Evolutionary conservation across 108 stramenopile species (phyloP).

Genomic region (Discostella stelligeroides): DNA sequence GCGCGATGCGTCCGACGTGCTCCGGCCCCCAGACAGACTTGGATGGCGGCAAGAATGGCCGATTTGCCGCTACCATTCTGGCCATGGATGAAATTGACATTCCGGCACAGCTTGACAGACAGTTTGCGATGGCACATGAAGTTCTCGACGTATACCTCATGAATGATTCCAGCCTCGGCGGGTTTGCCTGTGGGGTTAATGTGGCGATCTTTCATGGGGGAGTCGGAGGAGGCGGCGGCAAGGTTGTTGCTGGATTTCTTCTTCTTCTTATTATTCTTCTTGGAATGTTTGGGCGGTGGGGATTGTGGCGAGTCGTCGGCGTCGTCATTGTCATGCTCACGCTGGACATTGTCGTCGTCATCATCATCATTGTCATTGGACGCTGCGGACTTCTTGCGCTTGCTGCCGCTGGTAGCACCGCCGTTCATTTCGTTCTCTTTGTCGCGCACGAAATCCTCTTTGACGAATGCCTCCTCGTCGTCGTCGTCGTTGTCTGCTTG

Average conservation of each 20-base stretch:
- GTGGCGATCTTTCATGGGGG: conserved; percentile 35
- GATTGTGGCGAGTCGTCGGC: conserved; percentile 10
- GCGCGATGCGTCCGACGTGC: conserved; percentile 89
- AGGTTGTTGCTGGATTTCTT: background rate
- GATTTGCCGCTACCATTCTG: conserved; percentile 94
- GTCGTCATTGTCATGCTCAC: background rate
- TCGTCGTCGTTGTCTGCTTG: background rate
- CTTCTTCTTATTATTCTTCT: conserved; percentile 2
- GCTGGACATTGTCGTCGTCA: conserved; percentile 7
- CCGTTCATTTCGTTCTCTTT: conserved; percentile 20
- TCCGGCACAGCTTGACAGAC: conserved; percentile 67
- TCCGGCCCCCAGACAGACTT: conserved; percentile 95
- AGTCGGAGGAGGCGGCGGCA: conserved; percentile 10
- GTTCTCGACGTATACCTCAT: conserved; percentile 84
- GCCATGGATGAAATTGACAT: conserved; percentile 96
- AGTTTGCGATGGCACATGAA: conserved; percentile 95
- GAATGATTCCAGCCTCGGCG: conserved; percentile 72
- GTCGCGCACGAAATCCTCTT: conserved; percentile 4
- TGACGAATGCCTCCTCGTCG: background rate
- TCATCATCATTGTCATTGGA: conserved; percentile 18
- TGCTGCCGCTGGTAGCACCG: conserved; percentile 9
- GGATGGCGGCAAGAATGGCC: conserved; percentile 94
- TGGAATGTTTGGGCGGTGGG: conserved; percentile 6
- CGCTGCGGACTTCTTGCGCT: background rate
- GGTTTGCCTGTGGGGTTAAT: conserved; percentile 50